Conservation (phyloP, 192 early-diverging fungal species). For the Obelidium mucronatum region DNA sequence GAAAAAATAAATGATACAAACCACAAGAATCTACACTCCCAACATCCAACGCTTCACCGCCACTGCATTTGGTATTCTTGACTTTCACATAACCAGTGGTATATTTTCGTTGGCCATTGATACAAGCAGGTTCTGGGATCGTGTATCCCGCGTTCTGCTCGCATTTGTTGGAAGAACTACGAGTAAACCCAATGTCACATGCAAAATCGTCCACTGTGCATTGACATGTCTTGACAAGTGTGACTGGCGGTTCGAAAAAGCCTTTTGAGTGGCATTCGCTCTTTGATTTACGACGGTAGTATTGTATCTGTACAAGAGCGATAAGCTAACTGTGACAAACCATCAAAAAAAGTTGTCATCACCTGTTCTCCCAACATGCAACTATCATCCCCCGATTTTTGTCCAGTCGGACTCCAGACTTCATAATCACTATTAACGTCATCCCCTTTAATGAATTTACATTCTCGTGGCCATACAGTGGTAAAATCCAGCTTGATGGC, state of each 20-base stretch:
- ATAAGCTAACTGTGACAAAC: too few species aligned
- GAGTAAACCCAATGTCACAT: constrained; percentile 48
- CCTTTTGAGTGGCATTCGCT: constrained; percentile 48
- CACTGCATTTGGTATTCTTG: constrained; percentile 42
- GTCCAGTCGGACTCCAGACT: constrained; percentile 70
- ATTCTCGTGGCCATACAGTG: constrained; percentile 67
- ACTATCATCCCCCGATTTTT: constrained; percentile 52
- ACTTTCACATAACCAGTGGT: constrained; percentile 41
- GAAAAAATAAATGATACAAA: too few species aligned
- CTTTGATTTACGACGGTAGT: constrained; percentile 48
- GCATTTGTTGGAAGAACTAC: constrained; percentile 24
- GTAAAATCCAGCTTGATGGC: constrained; percentile 77
- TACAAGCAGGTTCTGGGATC: constrained; percentile 32
- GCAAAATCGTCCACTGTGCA: constrained; percentile 61
- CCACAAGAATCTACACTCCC: constrained; percentile 28
- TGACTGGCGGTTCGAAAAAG: constrained; percentile 23
- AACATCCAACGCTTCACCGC: constrained; percentile 37
- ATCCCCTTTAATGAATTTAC: constrained; percentile 66
- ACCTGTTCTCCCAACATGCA: constrained; percentile 84
- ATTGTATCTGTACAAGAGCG: constrained; percentile 45
- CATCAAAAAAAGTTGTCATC: constrained; percentile 21
- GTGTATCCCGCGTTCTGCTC: constrained; percentile 8
- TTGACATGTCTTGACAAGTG: constrained; percentile 31
- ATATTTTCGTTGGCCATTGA: constrained; percentile 23
- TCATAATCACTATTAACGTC: constrained; percentile 72